These are phyloP conservation scores for Fusarium sublunatum DNA, from an alignment of 2,329 filamentous ascomycete genomes.

Conservation along the genomic window DNA sequence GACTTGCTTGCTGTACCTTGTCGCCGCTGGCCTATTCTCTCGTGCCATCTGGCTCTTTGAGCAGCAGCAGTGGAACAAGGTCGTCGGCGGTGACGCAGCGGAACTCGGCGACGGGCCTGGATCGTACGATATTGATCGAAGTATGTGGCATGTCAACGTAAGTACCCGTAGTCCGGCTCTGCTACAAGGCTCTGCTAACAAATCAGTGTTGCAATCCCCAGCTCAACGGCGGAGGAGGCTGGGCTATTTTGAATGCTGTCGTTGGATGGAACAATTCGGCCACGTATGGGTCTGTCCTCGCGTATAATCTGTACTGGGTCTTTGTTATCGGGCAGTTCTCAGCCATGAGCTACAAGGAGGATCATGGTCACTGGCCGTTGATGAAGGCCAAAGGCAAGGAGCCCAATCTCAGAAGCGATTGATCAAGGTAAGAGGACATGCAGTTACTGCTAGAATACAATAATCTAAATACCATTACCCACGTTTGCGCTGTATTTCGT, in stretches of 20 bases:
- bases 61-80: constrained; percentile 73
- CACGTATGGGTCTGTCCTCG: constrained; percentile 86
- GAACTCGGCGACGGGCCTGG: constrained; percentile 71
- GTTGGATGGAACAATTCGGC: constrained; percentile 91
- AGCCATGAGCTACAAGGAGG: constrained; percentile 74
- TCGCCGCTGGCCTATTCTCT: constrained; percentile 85
- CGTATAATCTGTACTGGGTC: constrained; percentile 91
- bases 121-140: constrained; percentile 81
- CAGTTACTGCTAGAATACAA: constrained; percentile 5
- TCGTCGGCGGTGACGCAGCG: constrained; percentile 68
- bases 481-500: constrained; percentile 25
- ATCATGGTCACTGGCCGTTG: constrained; percentile 62
- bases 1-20: constrained; percentile 85
- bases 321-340: constrained; percentile 77
- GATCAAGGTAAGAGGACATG: neutral
- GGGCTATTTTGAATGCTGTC: constrained; percentile 88
- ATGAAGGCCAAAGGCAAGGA: constrained; percentile 49
- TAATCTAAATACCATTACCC: constrained; percentile 27
- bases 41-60: constrained; percentile 81
- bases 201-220: constrained; percentile 80
- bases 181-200: neutral
- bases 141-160: constrained; percentile 86
- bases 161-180: constrained; percentile 48
- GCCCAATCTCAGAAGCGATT: constrained; percentile 4
- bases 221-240: constrained; percentile 78